Conservation (phyloP, 2,329 filamentous ascomycete genomes). For the Phialophora verrucosa region DNA sequence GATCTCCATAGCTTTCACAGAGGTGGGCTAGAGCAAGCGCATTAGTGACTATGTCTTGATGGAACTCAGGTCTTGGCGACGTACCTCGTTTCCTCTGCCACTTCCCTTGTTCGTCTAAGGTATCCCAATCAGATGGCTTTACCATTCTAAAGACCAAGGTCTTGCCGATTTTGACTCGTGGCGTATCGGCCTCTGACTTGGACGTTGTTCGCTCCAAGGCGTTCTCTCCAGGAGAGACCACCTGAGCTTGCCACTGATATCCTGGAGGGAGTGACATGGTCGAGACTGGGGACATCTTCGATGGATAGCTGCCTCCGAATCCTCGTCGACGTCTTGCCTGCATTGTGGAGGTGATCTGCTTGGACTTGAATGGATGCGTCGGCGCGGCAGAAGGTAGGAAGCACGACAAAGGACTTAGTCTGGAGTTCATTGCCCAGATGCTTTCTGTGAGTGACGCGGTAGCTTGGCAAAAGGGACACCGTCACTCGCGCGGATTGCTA, state of each 20-base stretch:
- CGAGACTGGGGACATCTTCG: background rate
- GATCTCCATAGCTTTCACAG: background rate
- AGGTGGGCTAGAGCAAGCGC: background rate
- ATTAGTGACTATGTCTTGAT: background rate
- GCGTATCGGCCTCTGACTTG: background rate
- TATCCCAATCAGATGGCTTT: slow-evolving; percentile 5
- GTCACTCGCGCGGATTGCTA: background rate
- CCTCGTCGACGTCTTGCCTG: background rate
- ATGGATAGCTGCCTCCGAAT: background rate
- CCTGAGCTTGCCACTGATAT: slow-evolving; percentile 1
- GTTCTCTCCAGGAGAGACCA: background rate
- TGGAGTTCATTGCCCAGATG: background rate
- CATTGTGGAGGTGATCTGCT: background rate
- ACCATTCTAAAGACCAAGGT: slow-evolving; percentile 2
- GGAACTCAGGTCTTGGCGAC: background rate
- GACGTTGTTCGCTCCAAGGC: background rate
- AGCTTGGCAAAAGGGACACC: background rate
- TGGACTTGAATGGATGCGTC: background rate
- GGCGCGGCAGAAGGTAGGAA: background rate
- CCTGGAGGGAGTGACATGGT: background rate
- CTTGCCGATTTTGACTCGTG: background rate
- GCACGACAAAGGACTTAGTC: background rate
- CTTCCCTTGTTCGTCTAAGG: background rate
- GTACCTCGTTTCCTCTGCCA: slow-evolving; percentile 1
- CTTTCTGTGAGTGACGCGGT: background rate